Conservation (phyloP, 768 basidiomycete genomes). For the Phlegmacium glaucopus region DNA sequence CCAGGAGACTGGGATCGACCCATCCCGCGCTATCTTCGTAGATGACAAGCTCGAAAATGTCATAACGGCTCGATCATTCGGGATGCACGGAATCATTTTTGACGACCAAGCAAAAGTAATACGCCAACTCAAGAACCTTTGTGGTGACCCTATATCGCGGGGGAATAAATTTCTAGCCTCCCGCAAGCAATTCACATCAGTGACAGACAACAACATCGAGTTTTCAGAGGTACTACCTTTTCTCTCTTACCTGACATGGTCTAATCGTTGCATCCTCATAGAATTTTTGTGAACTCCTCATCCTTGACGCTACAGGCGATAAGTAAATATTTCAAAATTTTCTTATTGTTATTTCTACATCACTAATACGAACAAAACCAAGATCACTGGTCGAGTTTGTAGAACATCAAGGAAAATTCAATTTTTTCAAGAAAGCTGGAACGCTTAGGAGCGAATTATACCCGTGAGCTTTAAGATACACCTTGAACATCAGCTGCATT, state of each 20-base stretch:
- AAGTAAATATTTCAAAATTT: conserved; percentile 23
- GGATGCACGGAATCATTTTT: conserved; percentile 52
- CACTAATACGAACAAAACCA: neutral
- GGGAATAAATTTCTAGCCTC: conserved; percentile 37
- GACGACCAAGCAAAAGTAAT: conserved; percentile 37
- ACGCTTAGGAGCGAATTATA: neutral
- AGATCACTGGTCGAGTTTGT: conserved; percentile 45
- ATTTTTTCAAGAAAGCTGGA: conserved; percentile 47
- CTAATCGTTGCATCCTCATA: conserved; percentile 33
- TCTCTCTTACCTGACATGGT: too few species aligned
- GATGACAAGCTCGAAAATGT: conserved; percentile 63
- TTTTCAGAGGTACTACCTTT: conserved; percentile 18
- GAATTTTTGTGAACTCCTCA: conserved; percentile 58
- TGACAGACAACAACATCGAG: conserved; percentile 33
- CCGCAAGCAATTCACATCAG: conserved; percentile 39
- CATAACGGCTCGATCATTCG: conserved; percentile 52
- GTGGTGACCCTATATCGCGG: conserved; percentile 43
- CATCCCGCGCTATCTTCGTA: conserved; percentile 47
- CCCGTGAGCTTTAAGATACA: neutral
- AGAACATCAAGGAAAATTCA: conserved; percentile 43
- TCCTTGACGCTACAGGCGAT: conserved; percentile 49
- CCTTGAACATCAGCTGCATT: too few species aligned
- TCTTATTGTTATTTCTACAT: too few species aligned
- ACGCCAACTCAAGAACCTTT: conserved; percentile 43
- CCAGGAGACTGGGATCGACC: conserved; percentile 39